Evolutionary conservation across 176 grass and related monocot genomes (phyloP), one percentile per base, ranked within the genome.

Genomic region (Oryza coarctata): DNA sequence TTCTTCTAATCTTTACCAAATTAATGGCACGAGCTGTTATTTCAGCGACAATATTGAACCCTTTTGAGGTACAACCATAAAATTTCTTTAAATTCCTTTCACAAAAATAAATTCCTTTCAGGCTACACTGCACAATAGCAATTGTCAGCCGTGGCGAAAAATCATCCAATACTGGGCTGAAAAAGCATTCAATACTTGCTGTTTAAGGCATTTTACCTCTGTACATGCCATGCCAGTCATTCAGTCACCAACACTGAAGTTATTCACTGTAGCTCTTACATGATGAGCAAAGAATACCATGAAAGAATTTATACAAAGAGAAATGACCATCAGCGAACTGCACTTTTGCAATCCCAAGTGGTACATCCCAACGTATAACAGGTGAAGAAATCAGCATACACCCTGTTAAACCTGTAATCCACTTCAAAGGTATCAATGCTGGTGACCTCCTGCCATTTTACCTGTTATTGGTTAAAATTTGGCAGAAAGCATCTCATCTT

Each of bases 311-410:
- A 55, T 43, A 88, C 66, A 57, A 83, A 76, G 45, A 49, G 15
- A 55, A 61, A 47, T 45, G 4, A 36, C 18, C 55, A 84, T 28
- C 74, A 74, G 17, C 10, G 68, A 80, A 84, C 61, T 68, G 81
- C 81, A 80, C 61, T 88, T 79, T 79, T 84, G 80, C 69, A 74
- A 27, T 74, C 35, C 68, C 80, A 79, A 79, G 50, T 38, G 22
- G 41, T 10, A 12, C 61, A 61, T 60, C 44, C 32, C 25, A 60
- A 68, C 75, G 7, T 76, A 15, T 74, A 33, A 45, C 34, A 35
- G 61, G 75, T 62, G 72, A 76, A 68, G 27, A 12, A 84, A 39
- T 29, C 22, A 34, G 12, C 29, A 6, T 33, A 70, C 25, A 38
- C 27, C 12, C 30, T 22, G 8, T 12, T 18, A 32, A 60, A 2